Base-by-base conservation (phyloP, 176 grass and related monocot genomes). In the Tuctoria greenei region DNA sequence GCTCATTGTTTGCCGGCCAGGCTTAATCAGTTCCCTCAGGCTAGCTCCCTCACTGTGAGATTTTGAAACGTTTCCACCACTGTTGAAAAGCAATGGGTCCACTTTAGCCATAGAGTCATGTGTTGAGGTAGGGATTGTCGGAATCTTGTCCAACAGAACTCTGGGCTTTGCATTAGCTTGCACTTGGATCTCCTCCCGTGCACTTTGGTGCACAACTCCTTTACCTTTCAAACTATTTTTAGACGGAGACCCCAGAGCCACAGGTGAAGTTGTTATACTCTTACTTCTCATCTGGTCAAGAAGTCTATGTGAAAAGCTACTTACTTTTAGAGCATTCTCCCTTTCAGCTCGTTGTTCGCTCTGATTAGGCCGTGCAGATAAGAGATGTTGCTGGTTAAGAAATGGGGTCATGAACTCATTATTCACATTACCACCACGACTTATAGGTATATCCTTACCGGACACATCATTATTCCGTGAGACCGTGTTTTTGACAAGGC, bases 11-110 rank as follows among this genome's bases (percentile, higher is more conserved):
- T 87, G 88, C 24, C 20, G 23, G 25, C 70, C 78, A 39, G 73
- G 80, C 42, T 88, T 92, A 69, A 99, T 85, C 70, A 89, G 74
- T 78, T 95, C 92, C 72, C 96, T 90, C 77, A 99, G 61, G 79
- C 70, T 92, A n/a, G 80, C 59, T 71, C 82, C 83, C 49, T 87
- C 76, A 12, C 25, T 35, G 16, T 83, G 81, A 69, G 66, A 31
- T 46, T 50, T 78, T 35, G 64, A 60, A 73, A 43, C 44, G 89
- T 75, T 88, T 26, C 66, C 74, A 45, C 69, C 77, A 72, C 63
- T 42, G 49, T 38, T 69, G 65, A 61, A 69, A 84, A 44, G 76
- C 17, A 81, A 66, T 6, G 45, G 55, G 12, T 95, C 79, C 58
- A 12, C 69, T 77, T 72, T 93, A 44, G 59, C 37, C 57, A 78